Conservation (phyloP, 495 filamentous ascomycete species). For the Tetracladium setigerum region DNA sequence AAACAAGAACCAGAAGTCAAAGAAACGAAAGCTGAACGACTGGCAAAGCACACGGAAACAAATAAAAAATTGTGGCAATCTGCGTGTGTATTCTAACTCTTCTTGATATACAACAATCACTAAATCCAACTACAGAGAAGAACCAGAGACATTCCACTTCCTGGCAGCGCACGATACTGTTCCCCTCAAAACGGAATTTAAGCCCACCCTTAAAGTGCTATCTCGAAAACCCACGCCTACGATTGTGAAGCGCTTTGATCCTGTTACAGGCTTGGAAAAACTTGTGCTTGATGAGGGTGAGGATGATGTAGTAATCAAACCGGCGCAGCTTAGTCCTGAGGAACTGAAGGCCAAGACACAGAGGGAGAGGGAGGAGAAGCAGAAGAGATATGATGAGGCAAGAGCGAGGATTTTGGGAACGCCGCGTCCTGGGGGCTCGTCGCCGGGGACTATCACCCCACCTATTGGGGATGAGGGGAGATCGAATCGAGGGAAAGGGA, state of each 20-base stretch:
- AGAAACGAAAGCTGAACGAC: constrained; percentile 65
- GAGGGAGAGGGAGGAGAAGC: constrained; percentile 76
- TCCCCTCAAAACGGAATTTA: constrained; percentile 74
- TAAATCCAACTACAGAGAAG: constrained; percentile 38
- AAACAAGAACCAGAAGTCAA: constrained; percentile 31
- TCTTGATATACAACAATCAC: neutral
- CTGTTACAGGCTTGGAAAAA: constrained; percentile 43
- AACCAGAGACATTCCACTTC: constrained; percentile 63
- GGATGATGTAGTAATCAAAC: constrained; percentile 54
- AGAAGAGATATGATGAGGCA: constrained; percentile 78
- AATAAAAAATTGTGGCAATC: constrained; percentile 84
- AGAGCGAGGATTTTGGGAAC: constrained; percentile 77
- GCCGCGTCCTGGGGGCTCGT: constrained; percentile 40
- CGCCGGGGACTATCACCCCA: constrained; percentile 56
- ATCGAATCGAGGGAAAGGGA: constrained; percentile 19
- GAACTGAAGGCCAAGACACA: constrained; percentile 67
- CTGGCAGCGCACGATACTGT: constrained; percentile 57
- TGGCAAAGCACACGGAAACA: constrained; percentile 71
- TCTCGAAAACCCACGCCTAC: constrained; percentile 66
- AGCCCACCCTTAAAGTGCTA: constrained; percentile 72
- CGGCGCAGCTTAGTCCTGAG: constrained; percentile 53
- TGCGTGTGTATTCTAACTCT: constrained; percentile 50
- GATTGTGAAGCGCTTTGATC: constrained; percentile 36
- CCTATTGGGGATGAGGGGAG: constrained; percentile 38
- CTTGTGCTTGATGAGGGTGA: constrained; percentile 47